These are phyloP conservation scores for Sporormia fimetaria DNA, from an alignment of 495 filamentous ascomycete species.

Conservation along the genomic window DNA sequence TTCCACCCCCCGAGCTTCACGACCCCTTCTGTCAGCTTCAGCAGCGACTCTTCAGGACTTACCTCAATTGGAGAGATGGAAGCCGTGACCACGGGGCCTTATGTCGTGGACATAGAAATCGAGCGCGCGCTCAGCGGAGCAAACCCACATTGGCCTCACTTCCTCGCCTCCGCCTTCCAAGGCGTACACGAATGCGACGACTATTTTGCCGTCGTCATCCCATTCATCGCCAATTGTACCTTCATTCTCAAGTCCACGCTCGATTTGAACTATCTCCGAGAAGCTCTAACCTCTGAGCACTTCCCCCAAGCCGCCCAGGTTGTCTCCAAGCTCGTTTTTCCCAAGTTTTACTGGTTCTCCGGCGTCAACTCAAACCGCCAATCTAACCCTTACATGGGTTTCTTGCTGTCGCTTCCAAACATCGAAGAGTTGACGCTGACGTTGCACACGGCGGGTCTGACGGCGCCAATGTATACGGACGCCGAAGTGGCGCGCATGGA, in stretches of 20 bases:
- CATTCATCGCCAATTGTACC: background rate
- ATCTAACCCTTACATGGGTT: background rate
- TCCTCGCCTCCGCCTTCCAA: too few relatives aligned
- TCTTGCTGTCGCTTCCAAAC: background rate
- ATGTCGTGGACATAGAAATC: too few relatives aligned
- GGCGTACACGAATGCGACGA: too few relatives aligned
- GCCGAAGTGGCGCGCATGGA: conserved; percentile 1
- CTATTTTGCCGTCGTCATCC: background rate
- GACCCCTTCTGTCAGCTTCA: too few relatives aligned
- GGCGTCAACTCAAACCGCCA: conserved; percentile 1
- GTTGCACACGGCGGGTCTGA: conserved; percentile 7
- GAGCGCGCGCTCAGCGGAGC: too few relatives aligned
- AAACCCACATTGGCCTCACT: too few relatives aligned
- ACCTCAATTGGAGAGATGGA: too few relatives aligned
- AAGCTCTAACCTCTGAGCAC: background rate
- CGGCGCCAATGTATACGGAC: background rate
- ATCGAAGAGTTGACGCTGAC: background rate
- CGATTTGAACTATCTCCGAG: background rate
- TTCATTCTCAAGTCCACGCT: background rate
- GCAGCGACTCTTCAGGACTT: too few relatives aligned
- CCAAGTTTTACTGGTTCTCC: conserved; percentile 10
- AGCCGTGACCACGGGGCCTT: too few relatives aligned
- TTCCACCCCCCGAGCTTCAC: too few relatives aligned
- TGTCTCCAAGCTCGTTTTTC: background rate
- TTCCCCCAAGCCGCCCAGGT: background rate